Percentiles rank a stretch among this genome's conserved stretches.
phyloP scores from a whole-genome alignment of 768 basidiomycete species.

The Austroboletus eburneus region DNA sequence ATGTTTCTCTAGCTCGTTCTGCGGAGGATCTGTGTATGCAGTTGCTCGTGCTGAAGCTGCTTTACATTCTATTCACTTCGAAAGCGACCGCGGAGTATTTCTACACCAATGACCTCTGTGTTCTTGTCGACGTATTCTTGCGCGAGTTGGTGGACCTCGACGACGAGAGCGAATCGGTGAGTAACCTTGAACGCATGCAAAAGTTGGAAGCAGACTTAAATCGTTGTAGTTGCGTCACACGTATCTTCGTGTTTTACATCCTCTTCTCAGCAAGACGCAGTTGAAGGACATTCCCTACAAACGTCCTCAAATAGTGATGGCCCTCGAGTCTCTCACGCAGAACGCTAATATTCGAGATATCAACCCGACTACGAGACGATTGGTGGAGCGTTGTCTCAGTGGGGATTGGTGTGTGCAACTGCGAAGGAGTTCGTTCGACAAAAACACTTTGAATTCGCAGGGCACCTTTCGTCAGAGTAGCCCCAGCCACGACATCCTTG shows the following conservation, averaged over 20 bases:
- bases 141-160: slow-evolving; percentile 89
- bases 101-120: slow-evolving; percentile 95
- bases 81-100: slow-evolving; percentile 93
- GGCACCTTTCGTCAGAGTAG: slow-evolving; percentile 34
- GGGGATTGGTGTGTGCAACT: slow-evolving; percentile 85
- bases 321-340: slow-evolving; percentile 73
- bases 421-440: slow-evolving; percentile 37
- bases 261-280: slow-evolving; percentile 92
- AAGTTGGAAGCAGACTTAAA: slow-evolving; percentile 3
- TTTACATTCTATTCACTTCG: slow-evolving; percentile 93
- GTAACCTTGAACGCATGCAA: slow-evolving; percentile 26
- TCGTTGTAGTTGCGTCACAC: slow-evolving; percentile 80
- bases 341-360: slow-evolving; percentile 77
- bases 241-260: slow-evolving; percentile 93
- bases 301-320: slow-evolving; percentile 79
- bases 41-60: slow-evolving; percentile 85
- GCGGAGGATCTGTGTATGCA: slow-evolving; percentile 95
- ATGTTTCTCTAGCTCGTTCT: slow-evolving; percentile 60
- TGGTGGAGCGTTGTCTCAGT: slow-evolving; percentile 86
- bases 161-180: slow-evolving; percentile 88
- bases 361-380: slow-evolving; percentile 80
- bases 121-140: slow-evolving; percentile 96
- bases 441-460: slow-evolving; percentile 25
- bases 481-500: slow-evolving; percentile 41
- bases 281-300: slow-evolving; percentile 84